Conservation (phyloP, 306 rosid species). For the Neltuma alba region DNA sequence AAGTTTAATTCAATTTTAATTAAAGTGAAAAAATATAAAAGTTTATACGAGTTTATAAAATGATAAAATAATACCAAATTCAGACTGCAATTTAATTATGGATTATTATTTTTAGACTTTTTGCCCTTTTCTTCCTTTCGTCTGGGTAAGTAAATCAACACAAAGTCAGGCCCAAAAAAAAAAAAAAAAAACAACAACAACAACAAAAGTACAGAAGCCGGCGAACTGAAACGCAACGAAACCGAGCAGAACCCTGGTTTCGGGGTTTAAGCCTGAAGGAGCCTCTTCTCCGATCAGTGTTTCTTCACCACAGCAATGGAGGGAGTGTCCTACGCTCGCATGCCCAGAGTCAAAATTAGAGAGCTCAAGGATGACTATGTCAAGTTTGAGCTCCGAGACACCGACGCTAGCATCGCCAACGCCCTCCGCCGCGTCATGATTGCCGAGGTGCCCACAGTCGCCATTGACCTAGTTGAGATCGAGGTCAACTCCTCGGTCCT, state of each 20-base stretch:
- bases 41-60: no score
- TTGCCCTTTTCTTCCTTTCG: no score
- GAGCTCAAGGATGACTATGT: slow-evolving; percentile 75
- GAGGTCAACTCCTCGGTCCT: slow-evolving; percentile 97
- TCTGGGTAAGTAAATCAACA: background rate
- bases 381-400: slow-evolving; percentile 89
- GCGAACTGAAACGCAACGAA: background rate
- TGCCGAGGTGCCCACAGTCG: slow-evolving; percentile 90
- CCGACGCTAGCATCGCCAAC: slow-evolving; percentile 87
- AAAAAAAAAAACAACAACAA: no score
- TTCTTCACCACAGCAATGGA: slow-evolving; percentile 41
- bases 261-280: background rate
- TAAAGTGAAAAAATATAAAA: no score
- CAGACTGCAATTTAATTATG: background rate
- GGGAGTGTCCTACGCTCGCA: slow-evolving; percentile 76
- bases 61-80: no score
- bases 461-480: slow-evolving; percentile 91
- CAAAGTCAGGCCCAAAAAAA: no score
- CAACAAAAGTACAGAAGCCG: background rate
- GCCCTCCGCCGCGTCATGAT: slow-evolving; percentile 98
- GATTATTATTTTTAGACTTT: no score
- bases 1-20: no score
- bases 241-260: background rate
- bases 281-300: background rate
- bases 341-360: slow-evolving; percentile 82